Base-by-base conservation (phyloP, 768 basidiomycete species). In the Hydnum rufescens region DNA sequence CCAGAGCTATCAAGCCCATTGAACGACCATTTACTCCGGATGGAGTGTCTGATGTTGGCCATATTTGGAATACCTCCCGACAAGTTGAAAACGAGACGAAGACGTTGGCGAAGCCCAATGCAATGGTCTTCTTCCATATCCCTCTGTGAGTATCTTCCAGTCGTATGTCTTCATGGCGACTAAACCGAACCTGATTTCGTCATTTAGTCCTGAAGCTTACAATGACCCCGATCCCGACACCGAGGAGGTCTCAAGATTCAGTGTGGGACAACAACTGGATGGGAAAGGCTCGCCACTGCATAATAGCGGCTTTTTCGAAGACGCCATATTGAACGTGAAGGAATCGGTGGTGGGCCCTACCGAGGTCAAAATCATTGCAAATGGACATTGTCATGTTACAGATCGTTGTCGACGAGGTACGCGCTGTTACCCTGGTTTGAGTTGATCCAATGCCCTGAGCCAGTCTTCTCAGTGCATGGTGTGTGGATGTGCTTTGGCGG, bases 41-140 rank as follows among this genome's bases (percentile, higher is more conserved):
- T 61, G 75, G 74, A 3, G 72, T 68, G 2, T 75, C 74, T 51
- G 87, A 89, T 61, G 61, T 89, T 1, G 80, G 75, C 3, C 64
- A 70, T 49, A 62, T 76, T 47, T 87, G 82, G 83, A 30, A 34
- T 2, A 48, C 32, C 16, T 8, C 8, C 13, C 28, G 43, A 22
- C 48, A 50, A 28, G 55, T 5, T 50, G 34, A 42, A 64, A 65
- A 51, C 73, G n/a, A n/a, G n/a, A 82, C 22, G 74, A 81, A 57
- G 63, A 71, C 69, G 52, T 70, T 90, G 2, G 86, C 84, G 3
- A 97, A 95, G 64, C 93, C 93, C 1, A 96, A 96, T 60, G 93
- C 88, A 0, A 64, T 97, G 58, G 85, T 88, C 82, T 95, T 93
- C 68, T 96, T 95, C 78, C 93, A 97, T 58, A 97, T 99, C 46